A percentile compares a stretch with the other conserved stretches of the same genome.
Conservation (phyloP, 257 asterid species). For the Capsicum pubescens region DNA sequence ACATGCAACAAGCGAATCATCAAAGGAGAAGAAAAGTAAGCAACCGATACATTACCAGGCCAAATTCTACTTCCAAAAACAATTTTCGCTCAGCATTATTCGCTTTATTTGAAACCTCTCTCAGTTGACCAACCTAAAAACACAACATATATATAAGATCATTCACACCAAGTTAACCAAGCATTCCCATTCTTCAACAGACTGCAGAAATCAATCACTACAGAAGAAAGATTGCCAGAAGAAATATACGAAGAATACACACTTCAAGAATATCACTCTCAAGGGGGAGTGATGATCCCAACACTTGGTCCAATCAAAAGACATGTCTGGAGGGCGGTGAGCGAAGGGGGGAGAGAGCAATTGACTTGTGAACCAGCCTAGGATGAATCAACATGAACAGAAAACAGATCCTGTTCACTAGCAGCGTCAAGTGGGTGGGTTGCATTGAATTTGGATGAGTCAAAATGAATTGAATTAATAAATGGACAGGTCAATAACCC, state of each 20-base stretch:
- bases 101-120: constrained; percentile 73
- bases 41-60: constrained; percentile 54
- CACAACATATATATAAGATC: constrained; percentile 28
- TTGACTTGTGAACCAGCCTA: constrained; percentile 22
- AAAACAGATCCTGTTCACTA: constrained; percentile 4
- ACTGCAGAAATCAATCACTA: constrained; percentile 6
- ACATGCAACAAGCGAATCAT: constrained; percentile 22
- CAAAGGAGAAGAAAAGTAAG: constrained; percentile 28
- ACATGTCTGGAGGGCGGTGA: background rate
- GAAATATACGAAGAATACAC: background rate
- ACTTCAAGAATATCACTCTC: constrained; percentile 9
- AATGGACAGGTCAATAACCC: too few relatives aligned
- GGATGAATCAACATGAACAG: constrained; percentile 8
- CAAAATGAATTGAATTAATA: too few relatives aligned
- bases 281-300: background rate
- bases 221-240: constrained; percentile 7
- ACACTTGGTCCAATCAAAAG: constrained; percentile 15
- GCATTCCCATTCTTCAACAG: background rate
- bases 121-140: constrained; percentile 74
- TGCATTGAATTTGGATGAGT: too few relatives aligned
- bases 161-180: constrained; percentile 20
- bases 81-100: constrained; percentile 74
- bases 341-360: background rate
- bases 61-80: constrained; percentile 71
- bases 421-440: too few relatives aligned